These are phyloP conservation scores for Alternaria ventricosa DNA, from an alignment of 2,329 filamentous ascomycete genomes.

Conservation along the genomic window DNA sequence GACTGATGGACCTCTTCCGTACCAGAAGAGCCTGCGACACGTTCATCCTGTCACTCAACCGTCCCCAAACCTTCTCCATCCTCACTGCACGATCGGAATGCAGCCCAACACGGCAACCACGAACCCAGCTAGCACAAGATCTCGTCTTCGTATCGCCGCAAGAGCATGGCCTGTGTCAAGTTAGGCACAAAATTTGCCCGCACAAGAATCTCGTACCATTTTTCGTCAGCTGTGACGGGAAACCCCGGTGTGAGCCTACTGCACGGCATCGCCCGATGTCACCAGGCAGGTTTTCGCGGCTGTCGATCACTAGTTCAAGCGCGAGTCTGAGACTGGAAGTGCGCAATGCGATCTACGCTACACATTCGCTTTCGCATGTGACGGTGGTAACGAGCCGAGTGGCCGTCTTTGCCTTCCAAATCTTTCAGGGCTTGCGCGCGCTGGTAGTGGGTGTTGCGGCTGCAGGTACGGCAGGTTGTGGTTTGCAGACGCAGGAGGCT, in stretches of 20 bases:
- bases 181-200: background rate
- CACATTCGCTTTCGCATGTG: background rate
- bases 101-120: background rate
- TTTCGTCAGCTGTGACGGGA: background rate
- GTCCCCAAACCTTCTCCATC: background rate
- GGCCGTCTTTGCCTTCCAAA: background rate
- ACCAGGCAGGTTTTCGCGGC: background rate
- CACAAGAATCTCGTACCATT: background rate
- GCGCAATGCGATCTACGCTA: background rate
- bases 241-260: background rate
- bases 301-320: conserved; percentile 1
- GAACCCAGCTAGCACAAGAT: background rate
- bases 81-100: background rate
- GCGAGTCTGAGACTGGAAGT: background rate
- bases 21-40: background rate
- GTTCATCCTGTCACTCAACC: background rate
- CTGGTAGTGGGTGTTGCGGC: background rate
- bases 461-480: conserved; percentile 59
- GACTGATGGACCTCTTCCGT: background rate
- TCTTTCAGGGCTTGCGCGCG: background rate
- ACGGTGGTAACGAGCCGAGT: background rate
- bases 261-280: background rate
- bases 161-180: background rate
- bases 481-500: conserved; percentile 79
- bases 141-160: background rate